Percentiles rank a stretch among this genome's conserved stretches.
Evolutionary conservation across 179 eudicot species (phyloP).

Genomic region (Patellifolia procumbens): DNA sequence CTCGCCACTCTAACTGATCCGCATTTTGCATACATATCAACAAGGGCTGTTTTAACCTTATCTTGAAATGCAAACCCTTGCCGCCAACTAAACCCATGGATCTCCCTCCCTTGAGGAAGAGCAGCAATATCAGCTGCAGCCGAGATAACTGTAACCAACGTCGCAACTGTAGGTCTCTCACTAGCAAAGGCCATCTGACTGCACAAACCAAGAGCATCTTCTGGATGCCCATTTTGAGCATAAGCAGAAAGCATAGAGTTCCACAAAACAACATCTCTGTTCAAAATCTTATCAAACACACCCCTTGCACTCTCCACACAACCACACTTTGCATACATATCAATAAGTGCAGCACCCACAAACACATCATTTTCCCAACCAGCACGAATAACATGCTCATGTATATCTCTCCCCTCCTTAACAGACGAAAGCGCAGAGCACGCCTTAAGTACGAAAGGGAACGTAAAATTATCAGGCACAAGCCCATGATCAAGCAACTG

Average conservation of each 20-base stretch:
- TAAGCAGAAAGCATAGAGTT: slow-evolving; percentile 86
- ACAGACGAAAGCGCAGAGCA: slow-evolving; percentile 59
- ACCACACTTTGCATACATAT: slow-evolving; percentile 86
- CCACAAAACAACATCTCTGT: slow-evolving; percentile 77
- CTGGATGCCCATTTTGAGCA: slow-evolving; percentile 72
- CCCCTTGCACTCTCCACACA: slow-evolving; percentile 47
- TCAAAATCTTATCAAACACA: slow-evolving; percentile 58
- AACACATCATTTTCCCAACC: slow-evolving; percentile 78
- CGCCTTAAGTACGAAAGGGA: slow-evolving; percentile 84
- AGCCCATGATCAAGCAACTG: slow-evolving; percentile 59
- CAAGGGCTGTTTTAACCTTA: slow-evolving; percentile 74
- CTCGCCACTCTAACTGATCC: slow-evolving; percentile 61
- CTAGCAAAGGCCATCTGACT: slow-evolving; percentile 53
- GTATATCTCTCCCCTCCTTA: slow-evolving; percentile 65
- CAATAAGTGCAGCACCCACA: slow-evolving; percentile 80
- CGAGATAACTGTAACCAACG: slow-evolving; percentile 71
- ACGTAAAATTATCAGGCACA: slow-evolving; percentile 76
- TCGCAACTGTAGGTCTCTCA: slow-evolving; percentile 72
- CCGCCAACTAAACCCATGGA: slow-evolving; percentile 75
- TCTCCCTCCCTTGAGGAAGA: slow-evolving; percentile 74
- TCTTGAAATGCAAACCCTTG: slow-evolving; percentile 64
- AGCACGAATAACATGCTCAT: slow-evolving; percentile 48
- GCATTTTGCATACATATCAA: slow-evolving; percentile 81
- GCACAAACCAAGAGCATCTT: slow-evolving; percentile 59
- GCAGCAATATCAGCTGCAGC: slow-evolving; percentile 75